Evolutionary conservation across 768 basidiomycete genomes (phyloP), one percentile per base, ranked within the genome.

Genomic region (Podaxis sp.): DNA sequence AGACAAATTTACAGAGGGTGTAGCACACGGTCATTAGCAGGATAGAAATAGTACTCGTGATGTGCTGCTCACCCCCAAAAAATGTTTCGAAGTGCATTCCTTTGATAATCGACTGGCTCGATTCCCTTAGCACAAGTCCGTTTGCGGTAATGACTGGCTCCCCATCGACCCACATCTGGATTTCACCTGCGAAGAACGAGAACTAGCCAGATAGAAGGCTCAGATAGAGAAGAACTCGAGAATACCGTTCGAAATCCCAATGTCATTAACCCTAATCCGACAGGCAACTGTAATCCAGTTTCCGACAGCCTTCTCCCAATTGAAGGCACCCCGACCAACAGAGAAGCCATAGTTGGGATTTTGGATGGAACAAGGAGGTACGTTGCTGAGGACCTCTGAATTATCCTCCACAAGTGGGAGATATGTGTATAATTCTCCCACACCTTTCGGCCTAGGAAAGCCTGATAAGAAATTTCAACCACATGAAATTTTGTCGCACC

Each of bases 11-110:
- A 20, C 20, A 46, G 20, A 17, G n/a, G 15, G 1, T 20, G 7
- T 20, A 17, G n/a, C 44, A 46, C 44, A 46, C 17, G 44, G 20
- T 15, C 40, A 41, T 2, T 2, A 0, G 2, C 20, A 20, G n/a
- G 44, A 46, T 46, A 22, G 17, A 46, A 46, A 46, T 46, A 46
- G 20, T 5, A 22, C 44, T 17, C 7, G 44, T 6, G 10, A 46
- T 8, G 7, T 1, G 3, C 4, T n/a, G 68, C 77, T 58, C 66
- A 85, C 87, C 89, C 49, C 89, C 90, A 65, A 93, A 93, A 77
- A 91, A 93, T 0, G 90, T 91, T 72, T 90, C 84, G 56, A 89
- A 84, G 70, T 89, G 89, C 71, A 88, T 83, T 7, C 90, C 90
- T 60, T 84, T 85, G 58, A 92, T 82, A 57, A 74, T 77, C 0